phyloP scores from a whole-genome alignment of 2,329 filamentous ascomycete genomes.

The Aspergillus sp. region DNA sequence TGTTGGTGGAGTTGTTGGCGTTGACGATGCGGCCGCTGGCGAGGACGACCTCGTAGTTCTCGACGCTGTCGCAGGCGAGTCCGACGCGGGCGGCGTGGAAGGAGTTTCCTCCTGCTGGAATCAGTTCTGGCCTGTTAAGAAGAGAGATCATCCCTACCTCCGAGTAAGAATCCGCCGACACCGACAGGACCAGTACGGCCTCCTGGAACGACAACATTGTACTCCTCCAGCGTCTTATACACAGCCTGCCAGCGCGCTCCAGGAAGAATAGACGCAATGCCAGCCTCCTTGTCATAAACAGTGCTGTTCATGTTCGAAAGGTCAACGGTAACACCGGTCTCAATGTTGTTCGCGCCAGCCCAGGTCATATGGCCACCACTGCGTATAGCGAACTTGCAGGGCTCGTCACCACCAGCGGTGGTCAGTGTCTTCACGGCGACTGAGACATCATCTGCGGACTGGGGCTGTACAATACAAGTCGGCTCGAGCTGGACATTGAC shows the following conservation, averaged over 20 bases:
- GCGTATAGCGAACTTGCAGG: conserved; percentile 35
- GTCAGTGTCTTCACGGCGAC: conserved; percentile 18
- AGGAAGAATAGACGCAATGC: conserved; percentile 16
- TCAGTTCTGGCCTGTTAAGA: too few species aligned
- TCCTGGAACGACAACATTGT: conserved; percentile 20
- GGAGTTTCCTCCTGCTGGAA: conserved; percentile 45
- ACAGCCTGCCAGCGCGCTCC: conserved; percentile 22
- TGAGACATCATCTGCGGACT: conserved; percentile 22
- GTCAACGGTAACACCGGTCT: conserved; percentile 45
- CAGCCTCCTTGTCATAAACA: conserved; percentile 12
- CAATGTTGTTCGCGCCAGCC: conserved; percentile 42
- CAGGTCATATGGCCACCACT: conserved; percentile 46
- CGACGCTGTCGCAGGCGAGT: conserved; percentile 52
- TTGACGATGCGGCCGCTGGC: conserved; percentile 50
- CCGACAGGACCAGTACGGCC: conserved; percentile 23
- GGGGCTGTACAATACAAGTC: conserved; percentile 26
- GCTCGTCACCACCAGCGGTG: background rate
- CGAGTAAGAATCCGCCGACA: conserved; percentile 23
- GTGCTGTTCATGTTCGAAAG: conserved; percentile 28
- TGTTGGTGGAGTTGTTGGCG: conserved; percentile 43
- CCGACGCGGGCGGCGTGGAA: conserved; percentile 50
- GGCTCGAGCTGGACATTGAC: conserved; percentile 24
- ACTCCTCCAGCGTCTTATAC: conserved; percentile 15
- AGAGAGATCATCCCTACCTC: conserved; percentile 7
- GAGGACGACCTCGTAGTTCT: conserved; percentile 54